phyloP scores from a whole-genome alignment of 2,329 filamentous ascomycete species.

The Penicillium sp. region DNA sequence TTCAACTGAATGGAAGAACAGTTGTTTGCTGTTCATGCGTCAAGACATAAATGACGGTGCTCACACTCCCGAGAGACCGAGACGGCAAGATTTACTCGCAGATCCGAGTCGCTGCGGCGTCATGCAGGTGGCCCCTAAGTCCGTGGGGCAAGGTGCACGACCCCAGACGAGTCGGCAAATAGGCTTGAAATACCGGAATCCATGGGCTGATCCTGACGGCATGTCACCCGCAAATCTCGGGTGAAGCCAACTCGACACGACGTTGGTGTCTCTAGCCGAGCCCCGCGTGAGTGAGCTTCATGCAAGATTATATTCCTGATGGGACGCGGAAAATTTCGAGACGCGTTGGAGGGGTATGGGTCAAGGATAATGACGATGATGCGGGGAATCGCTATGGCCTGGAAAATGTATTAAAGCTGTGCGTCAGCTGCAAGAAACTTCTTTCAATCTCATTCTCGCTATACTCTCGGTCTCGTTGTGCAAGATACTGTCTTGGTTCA shows the following conservation, averaged over 20 bases:
- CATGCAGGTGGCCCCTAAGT: neutral
- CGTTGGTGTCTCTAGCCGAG: neutral
- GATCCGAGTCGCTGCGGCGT: neutral
- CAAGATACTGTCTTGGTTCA: neutral
- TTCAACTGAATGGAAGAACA: too few species aligned
- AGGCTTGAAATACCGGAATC: neutral
- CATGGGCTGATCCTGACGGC: neutral
- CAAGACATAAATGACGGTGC: too few species aligned
- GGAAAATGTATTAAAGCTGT: neutral
- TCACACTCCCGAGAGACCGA: too few species aligned
- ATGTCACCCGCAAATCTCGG: neutral
- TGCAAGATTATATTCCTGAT: neutral
- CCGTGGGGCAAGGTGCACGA: neutral
- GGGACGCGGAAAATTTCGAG: neutral
- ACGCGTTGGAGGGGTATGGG: neutral
- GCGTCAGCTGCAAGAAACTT: neutral
- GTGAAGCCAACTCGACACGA: neutral
- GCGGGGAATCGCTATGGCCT: neutral
- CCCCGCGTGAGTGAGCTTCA: neutral
- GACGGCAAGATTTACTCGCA: too few species aligned
- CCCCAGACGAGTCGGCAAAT: neutral
- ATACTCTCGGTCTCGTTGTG: neutral
- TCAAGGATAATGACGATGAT: neutral
- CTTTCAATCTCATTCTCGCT: neutral
- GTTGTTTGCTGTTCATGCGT: too few species aligned